These are phyloP conservation scores for Solanum tarijense DNA, from an alignment of 257 asterid genomes.

Conservation along the genomic window DNA sequence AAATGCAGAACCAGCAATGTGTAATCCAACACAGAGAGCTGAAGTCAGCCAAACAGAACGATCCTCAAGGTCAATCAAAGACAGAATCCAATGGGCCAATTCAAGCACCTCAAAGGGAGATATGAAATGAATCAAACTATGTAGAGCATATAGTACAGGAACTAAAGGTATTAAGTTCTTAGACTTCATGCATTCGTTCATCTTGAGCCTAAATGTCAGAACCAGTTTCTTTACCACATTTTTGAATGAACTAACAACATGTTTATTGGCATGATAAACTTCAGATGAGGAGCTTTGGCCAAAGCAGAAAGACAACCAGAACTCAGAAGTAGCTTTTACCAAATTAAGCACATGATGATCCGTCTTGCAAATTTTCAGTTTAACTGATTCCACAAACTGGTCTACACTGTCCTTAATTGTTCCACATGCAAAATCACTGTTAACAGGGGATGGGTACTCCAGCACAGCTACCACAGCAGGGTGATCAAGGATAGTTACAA, in stretches of 20 bases:
- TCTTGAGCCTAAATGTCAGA: slow-evolving; percentile 41
- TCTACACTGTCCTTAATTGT: slow-evolving; percentile 33
- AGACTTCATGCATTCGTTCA: slow-evolving; percentile 40
- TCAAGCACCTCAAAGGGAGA: slow-evolving; percentile 25
- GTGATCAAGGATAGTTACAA: slow-evolving; percentile 47
- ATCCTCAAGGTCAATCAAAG: slow-evolving; percentile 36
- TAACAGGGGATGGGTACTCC: slow-evolving; percentile 41
- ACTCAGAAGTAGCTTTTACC: slow-evolving; percentile 42
- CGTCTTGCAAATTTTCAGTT: slow-evolving; percentile 33
- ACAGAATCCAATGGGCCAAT: slow-evolving; percentile 51
- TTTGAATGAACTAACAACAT: slow-evolving; percentile 34
- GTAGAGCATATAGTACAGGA: slow-evolving; percentile 21
- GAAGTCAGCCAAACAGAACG: slow-evolving; percentile 16
- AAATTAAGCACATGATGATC: slow-evolving; percentile 56
- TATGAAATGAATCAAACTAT: slow-evolving; percentile 12
- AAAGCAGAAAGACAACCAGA: slow-evolving; percentile 23
- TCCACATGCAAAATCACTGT: slow-evolving; percentile 30
- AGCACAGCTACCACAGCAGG: slow-evolving; percentile 50
- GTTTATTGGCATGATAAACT: slow-evolving; percentile 22
- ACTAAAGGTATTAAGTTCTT: slow-evolving; percentile 37
- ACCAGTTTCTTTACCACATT: slow-evolving; percentile 43
- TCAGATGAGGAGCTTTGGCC: slow-evolving; percentile 18
- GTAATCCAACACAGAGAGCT: slow-evolving; percentile 45
- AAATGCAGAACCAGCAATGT: slow-evolving; percentile 52
- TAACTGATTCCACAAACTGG: slow-evolving; percentile 33